These are phyloP conservation scores for Aspergillus egyptiacus DNA, from an alignment of 495 filamentous ascomycete genomes.

Conservation along the genomic window DNA sequence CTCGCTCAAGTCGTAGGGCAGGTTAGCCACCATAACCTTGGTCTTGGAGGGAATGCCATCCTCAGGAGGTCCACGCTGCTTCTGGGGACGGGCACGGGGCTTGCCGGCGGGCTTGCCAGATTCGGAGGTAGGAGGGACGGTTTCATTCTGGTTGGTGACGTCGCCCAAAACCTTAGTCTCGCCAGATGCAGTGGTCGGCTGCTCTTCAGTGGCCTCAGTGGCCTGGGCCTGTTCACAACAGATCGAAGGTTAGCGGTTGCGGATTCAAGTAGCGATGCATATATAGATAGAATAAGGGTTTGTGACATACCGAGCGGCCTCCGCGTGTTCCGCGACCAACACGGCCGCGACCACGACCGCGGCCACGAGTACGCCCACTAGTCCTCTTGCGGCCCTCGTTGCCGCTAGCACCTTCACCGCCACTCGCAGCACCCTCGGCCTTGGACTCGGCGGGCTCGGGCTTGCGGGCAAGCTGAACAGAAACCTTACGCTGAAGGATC, in stretches of 20 bases:
- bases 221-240: slow-evolving; percentile 1
- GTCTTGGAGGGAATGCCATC: slow-evolving; percentile 98
- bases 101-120: slow-evolving; percentile 54
- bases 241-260: slow-evolving; percentile 1
- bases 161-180: slow-evolving; percentile 37
- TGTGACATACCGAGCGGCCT: slow-evolving; percentile 60
- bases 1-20: slow-evolving; percentile 95
- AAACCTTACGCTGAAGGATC: slow-evolving; percentile 96
- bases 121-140: slow-evolving; percentile 48
- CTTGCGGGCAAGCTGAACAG: slow-evolving; percentile 96
- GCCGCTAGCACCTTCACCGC: slow-evolving; percentile 61
- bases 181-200: slow-evolving; percentile 13
- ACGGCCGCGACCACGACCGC: slow-evolving; percentile 69
- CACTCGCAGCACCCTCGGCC: slow-evolving; percentile 60
- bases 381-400: slow-evolving; percentile 74
- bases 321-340: slow-evolving; percentile 58
- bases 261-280: neutral
- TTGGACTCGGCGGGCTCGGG: slow-evolving; percentile 79
- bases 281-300: neutral
- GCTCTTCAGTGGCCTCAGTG: slow-evolving; percentile 22
- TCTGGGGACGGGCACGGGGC: slow-evolving; percentile 44
- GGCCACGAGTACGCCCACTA: slow-evolving; percentile 67
- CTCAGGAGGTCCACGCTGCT: slow-evolving; percentile 89
- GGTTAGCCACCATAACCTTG: slow-evolving; percentile 99
- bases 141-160: slow-evolving; percentile 50